Evolutionary conservation across 805 yeast genomes (phyloP).

Genomic region (Zygosaccharomyces lentus): DNA sequence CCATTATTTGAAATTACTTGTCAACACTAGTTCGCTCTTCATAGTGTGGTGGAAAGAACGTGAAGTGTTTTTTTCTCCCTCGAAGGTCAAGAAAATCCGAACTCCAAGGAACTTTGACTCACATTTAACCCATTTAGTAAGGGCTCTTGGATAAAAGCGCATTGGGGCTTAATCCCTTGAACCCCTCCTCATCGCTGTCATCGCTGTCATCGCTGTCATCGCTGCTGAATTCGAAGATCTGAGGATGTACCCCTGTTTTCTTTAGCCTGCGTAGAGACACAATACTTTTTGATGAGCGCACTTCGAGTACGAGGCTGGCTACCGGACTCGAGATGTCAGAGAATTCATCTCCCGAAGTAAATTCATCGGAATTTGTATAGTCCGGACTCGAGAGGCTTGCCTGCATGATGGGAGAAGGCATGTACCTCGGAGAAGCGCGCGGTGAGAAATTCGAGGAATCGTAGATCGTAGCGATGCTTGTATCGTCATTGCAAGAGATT

Average conservation of each 20-base stretch:
- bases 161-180: neutral
- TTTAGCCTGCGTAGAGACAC: constrained; percentile 3
- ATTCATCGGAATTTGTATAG: constrained; percentile 21
- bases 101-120: neutral
- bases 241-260: constrained; percentile 3
- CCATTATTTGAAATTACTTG: constrained; percentile 38
- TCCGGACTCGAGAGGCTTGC: constrained; percentile 27
- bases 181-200: constrained; percentile 9
- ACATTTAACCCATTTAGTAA: neutral
- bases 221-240: constrained; percentile 5
- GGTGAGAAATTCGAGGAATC: constrained; percentile 2
- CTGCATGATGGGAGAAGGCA: constrained; percentile 9
- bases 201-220: constrained; percentile 8
- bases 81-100: neutral
- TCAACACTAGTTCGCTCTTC: neutral
- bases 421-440: constrained; percentile 5
- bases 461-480: neutral
- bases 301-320: neutral
- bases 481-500: neutral
- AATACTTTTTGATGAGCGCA: neutral
- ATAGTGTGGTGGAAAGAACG: neutral
- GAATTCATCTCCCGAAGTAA: constrained; percentile 26
- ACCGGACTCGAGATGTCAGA: constrained; percentile 21
- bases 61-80: neutral
- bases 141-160: neutral